Base-by-base conservation (phyloP, 2,329 filamentous ascomycete genomes). In the Aspergillus nomiae region DNA sequence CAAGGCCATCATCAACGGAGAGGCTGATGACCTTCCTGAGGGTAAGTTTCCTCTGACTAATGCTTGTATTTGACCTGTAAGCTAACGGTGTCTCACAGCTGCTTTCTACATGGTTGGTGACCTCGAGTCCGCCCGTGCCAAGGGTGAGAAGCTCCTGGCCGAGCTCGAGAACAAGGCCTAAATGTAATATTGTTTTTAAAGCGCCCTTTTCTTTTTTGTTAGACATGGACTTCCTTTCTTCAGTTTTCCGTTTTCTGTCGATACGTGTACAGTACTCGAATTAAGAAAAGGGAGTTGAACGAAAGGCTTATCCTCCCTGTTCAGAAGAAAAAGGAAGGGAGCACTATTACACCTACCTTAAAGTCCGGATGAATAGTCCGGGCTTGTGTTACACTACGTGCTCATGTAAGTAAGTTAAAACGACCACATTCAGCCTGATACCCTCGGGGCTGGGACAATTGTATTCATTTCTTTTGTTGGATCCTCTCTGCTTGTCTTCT, bases 91-190 rank as follows among this genome's bases (percentile, higher is more conserved):
- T 61, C 43, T 61, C 60, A 63, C 69, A 85, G 81, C 82, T 84
- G 88, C 88, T 78, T 89, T 97, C 90, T 97, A 97, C 90, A 97
- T 97, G 94, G 94, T 98, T 81, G 95, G 95, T 81, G 91, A 97
- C 86, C 89, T 98, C 75, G 92, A 92, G 75, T 93, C 92, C 69
- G 95, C 94, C 73, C 91, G 91, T 80, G 89, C 87, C 78, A 99
- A 99, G 92, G 95, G 94, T 86, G 94, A 97, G 90, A 97, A 98
- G 93, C 98, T 99, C 87, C 86, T 99, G 80, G 94, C 95, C 75
- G 95, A 98, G 76, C 87, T 98, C 76, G 92, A 95, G 81, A 82
- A 71, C 71, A 71, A 84, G 76, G 83, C 75, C 69, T 83, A 81
- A 74, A 79, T 76, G 74, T 78, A 78, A 77, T 77, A 74, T 76